phyloP scores from a whole-genome alignment of 345 rosid genomes.

The Brassica incana region DNA sequence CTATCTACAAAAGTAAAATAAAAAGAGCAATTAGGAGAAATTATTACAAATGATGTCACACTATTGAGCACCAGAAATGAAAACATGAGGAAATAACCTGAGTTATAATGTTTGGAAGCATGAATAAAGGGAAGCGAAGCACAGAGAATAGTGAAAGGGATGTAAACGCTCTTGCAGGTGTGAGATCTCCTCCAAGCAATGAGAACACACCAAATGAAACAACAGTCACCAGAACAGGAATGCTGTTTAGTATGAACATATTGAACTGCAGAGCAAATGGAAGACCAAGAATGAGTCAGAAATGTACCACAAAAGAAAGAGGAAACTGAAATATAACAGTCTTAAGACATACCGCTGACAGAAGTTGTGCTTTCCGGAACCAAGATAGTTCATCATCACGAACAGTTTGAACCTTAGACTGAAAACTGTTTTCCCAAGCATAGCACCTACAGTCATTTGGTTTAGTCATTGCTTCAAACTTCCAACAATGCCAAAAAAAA shows the following conservation, averaged over 20 bases:
- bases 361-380: constrained; percentile 87
- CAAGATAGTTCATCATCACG: constrained; percentile 90
- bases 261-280: constrained; percentile 63
- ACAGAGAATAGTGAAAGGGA: constrained; percentile 91
- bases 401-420: constrained; percentile 73
- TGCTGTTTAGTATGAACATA: constrained; percentile 78
- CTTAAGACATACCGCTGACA: constrained; percentile 77
- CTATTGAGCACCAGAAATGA: background rate
- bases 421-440: constrained; percentile 99
- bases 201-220: constrained; percentile 91
- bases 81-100: constrained; percentile 58
- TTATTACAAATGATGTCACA: background rate
- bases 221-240: constrained; percentile 94
- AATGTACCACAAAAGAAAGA: background rate
- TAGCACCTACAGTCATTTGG: constrained; percentile 67
- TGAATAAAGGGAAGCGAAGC: constrained; percentile 92
- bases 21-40: background rate
- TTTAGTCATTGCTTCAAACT: constrained; percentile 26
- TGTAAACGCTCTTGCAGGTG: constrained; percentile 98
- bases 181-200: constrained; percentile 94
- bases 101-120: constrained; percentile 93
- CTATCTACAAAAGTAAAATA: constrained; percentile 52
- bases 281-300: constrained; percentile 42
- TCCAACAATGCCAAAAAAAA: constrained; percentile 1
- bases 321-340: constrained; percentile 12